Conservation (phyloP, 306 rosid genomes). For the Elaeagnus macrophylla region DNA sequence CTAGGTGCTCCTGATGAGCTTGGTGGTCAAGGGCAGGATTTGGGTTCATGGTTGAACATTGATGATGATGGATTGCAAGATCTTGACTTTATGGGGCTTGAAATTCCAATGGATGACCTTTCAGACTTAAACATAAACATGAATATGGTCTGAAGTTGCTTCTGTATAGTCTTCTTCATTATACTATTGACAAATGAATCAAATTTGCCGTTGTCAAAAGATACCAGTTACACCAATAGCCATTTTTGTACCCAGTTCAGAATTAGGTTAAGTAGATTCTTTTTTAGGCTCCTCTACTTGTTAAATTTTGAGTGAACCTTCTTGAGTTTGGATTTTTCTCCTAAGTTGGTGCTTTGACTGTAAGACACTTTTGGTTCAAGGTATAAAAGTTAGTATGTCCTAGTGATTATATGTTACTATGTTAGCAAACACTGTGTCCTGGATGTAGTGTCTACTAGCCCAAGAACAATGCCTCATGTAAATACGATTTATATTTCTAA, state of each 20-base stretch:
- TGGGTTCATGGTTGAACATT: slow-evolving; percentile 94
- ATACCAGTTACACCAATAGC: slow-evolving; percentile 66
- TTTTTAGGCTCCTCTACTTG: slow-evolving; percentile 70
- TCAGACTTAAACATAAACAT: slow-evolving; percentile 71
- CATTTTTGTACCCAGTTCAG: slow-evolving; percentile 50
- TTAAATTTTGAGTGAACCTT: slow-evolving; percentile 73
- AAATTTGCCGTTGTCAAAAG: slow-evolving; percentile 55
- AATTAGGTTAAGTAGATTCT: slow-evolving; percentile 93
- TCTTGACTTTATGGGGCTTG: slow-evolving; percentile 97
- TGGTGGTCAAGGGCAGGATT: slow-evolving; percentile 77
- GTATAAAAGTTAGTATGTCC: slow-evolving; percentile 71
- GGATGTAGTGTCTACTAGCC: slow-evolving; percentile 72
- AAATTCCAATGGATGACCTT: slow-evolving; percentile 99
- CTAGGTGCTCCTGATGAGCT: slow-evolving; percentile 74
- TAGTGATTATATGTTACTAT: slow-evolving; percentile 73
- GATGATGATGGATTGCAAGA: slow-evolving; percentile 82
- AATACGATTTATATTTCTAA: slow-evolving; percentile 83
- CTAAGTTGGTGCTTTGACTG: slow-evolving; percentile 67
- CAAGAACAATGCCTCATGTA: slow-evolving; percentile 80
- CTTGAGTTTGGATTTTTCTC: slow-evolving; percentile 71
- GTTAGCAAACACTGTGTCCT: slow-evolving; percentile 58
- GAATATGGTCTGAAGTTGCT: slow-evolving; percentile 77
- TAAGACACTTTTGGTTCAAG: slow-evolving; percentile 84
- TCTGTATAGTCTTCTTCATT: slow-evolving; percentile 89
- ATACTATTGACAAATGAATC: slow-evolving; percentile 88